These are phyloP conservation scores for Dipteronia dyeriana DNA, from an alignment of 345 rosid genomes.

Conservation along the genomic window DNA sequence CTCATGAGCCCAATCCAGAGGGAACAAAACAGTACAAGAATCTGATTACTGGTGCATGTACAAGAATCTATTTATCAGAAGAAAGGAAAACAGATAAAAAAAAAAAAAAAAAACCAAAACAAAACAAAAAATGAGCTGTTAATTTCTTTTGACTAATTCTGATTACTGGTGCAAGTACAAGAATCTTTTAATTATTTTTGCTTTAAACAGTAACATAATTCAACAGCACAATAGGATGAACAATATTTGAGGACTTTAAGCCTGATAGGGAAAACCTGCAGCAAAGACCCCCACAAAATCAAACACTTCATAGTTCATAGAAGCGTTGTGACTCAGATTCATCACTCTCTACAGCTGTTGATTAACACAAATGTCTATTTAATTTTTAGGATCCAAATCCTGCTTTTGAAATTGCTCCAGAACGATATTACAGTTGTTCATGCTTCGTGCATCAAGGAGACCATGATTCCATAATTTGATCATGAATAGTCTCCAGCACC, in stretches of 20 bases:
- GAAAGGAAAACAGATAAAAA: too few species aligned
- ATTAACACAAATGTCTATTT: slow-evolving; percentile 14
- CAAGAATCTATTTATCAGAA: too few species aligned
- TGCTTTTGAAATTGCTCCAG: slow-evolving; percentile 50
- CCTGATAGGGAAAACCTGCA: too few species aligned
- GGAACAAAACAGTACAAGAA: too few species aligned
- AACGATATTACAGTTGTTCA: slow-evolving; percentile 63
- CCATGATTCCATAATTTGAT: slow-evolving; percentile 80
- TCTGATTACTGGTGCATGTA: too few species aligned
- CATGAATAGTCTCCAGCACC: slow-evolving; percentile 87
- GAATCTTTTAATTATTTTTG: not conserved
- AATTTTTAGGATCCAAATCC: slow-evolving; percentile 35
- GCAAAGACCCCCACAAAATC: not conserved
- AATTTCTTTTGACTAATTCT: not conserved
- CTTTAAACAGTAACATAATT: not conserved
- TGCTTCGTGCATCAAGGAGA: slow-evolving; percentile 65
- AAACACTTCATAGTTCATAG: too few species aligned
- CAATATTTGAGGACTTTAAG: not conserved
- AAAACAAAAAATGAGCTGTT: not conserved
- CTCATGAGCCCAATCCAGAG: too few species aligned
- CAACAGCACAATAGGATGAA: not conserved
- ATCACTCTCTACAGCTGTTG: not conserved
- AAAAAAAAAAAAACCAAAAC: too few species aligned
- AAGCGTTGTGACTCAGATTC: not conserved
- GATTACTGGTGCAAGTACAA: not conserved